A percentile compares a stretch with the other conserved stretches of the same genome.
These are phyloP conservation scores for Schwanniomyces pseudopolymorphus DNA, from an alignment of 805 yeast species.

Conservation along the genomic window DNA sequence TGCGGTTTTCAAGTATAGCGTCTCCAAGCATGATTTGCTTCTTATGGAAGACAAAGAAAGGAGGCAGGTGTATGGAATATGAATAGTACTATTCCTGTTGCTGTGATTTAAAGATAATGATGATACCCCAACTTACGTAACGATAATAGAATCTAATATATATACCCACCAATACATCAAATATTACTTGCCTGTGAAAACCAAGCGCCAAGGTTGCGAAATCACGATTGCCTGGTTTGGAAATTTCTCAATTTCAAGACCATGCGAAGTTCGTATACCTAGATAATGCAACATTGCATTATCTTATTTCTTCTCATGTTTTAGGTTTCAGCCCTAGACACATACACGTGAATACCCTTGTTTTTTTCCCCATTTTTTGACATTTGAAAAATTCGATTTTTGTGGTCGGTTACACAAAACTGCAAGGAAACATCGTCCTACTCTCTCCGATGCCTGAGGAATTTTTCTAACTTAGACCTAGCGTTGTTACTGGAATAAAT, in stretches of 20 bases:
- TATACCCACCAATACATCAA: background rate
- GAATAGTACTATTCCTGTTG: background rate
- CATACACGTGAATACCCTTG: background rate
- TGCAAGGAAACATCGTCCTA: background rate
- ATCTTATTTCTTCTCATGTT: too few species aligned
- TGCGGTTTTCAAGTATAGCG: conserved; percentile 1
- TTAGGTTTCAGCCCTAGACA: background rate
- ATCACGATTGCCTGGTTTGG: background rate
- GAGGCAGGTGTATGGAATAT: background rate
- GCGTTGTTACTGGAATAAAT: background rate
- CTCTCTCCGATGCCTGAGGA: background rate
- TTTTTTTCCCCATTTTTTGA: background rate
- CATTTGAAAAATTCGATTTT: background rate
- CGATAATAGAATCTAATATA: background rate
- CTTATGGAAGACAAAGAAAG: background rate
- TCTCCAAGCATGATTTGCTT: background rate
- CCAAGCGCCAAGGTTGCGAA: background rate
- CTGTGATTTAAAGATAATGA: background rate
- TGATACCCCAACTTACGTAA: background rate
- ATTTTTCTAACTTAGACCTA: background rate
- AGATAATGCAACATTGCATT: background rate
- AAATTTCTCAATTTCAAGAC: background rate
- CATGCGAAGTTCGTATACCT: background rate
- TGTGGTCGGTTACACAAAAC: background rate
- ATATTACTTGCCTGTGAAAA: background rate